A percentile compares a stretch with the other conserved stretches of the same genome.
These are phyloP conservation scores for Botryotinia globosa DNA, from an alignment of 2,329 filamentous ascomycete genomes.

Conservation along the genomic window DNA sequence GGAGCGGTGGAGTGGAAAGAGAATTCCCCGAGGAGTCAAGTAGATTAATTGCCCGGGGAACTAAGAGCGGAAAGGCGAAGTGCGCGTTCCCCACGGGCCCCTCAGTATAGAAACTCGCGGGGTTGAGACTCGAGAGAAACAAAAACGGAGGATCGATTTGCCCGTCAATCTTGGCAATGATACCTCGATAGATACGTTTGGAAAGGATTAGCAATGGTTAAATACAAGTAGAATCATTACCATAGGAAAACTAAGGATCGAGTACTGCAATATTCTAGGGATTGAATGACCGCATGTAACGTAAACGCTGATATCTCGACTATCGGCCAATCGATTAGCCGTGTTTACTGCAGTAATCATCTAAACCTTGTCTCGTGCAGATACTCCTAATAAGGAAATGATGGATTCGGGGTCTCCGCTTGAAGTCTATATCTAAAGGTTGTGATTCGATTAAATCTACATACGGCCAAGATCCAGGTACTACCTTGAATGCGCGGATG, in stretches of 20 bases:
- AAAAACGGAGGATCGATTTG: not conserved
- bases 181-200: not conserved
- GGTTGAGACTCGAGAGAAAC: no score
- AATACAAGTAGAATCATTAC: not conserved
- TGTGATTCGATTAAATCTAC: slow-evolving; percentile 8
- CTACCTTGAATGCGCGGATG: not conserved
- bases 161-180: not conserved
- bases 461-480: not conserved
- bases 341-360: not conserved
- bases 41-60: not conserved
- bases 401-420: slow-evolving; percentile 1
- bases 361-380: not conserved
- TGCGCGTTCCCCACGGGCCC: not conserved
- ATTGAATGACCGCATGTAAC: not conserved
- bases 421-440: not conserved
- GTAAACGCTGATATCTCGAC: not conserved
- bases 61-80: not conserved
- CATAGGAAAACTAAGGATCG: not conserved
- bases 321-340: not conserved
- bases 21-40: not conserved
- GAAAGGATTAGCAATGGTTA: no score
- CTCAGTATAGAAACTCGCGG: not conserved
- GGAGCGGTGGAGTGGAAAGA: slow-evolving; percentile 1
- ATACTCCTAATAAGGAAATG: not conserved
- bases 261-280: not conserved